phyloP scores from a whole-genome alignment of 768 basidiomycete genomes.

The Boletus sp. region DNA sequence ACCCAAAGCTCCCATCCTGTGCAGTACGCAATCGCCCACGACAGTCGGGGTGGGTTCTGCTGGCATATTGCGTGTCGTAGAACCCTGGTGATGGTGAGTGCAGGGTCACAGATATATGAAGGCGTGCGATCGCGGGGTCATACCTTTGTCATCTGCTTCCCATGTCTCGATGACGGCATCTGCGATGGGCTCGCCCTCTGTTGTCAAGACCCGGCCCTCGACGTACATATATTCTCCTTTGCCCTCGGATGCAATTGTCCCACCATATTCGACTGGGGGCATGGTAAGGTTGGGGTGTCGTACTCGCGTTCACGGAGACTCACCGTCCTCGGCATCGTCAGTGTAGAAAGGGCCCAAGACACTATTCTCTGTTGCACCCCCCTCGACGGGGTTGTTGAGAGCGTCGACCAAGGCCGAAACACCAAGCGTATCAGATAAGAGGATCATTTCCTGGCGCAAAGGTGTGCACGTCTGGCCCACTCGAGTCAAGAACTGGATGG shows the following conservation, averaged over 20 bases:
- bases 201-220: slow-evolving; percentile 60
- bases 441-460: slow-evolving; percentile 75
- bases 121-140: slow-evolving; percentile 28
- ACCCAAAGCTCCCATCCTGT: slow-evolving; percentile 63
- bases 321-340: slow-evolving; percentile 70
- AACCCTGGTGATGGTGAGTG: slow-evolving; percentile 9
- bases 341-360: slow-evolving; percentile 84
- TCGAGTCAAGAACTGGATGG: slow-evolving; percentile 74
- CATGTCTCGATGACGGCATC: slow-evolving; percentile 76
- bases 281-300: not conserved
- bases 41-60: slow-evolving; percentile 62
- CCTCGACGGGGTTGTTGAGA: slow-evolving; percentile 63
- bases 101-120: slow-evolving; percentile 5
- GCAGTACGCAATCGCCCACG: slow-evolving; percentile 60
- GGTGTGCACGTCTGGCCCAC: slow-evolving; percentile 72
- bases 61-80: slow-evolving; percentile 52
- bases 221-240: slow-evolving; percentile 85
- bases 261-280: slow-evolving; percentile 57
- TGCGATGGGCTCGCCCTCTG: slow-evolving; percentile 61
- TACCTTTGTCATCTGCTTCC: slow-evolving; percentile 69
- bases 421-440: slow-evolving; percentile 80
- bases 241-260: slow-evolving; percentile 80
- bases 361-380: slow-evolving; percentile 65
- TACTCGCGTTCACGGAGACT: slow-evolving; percentile 18
- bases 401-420: slow-evolving; percentile 74